Conservation (phyloP, 1,284 basidiomycete genomes). For the Ustilago sp. region DNA sequence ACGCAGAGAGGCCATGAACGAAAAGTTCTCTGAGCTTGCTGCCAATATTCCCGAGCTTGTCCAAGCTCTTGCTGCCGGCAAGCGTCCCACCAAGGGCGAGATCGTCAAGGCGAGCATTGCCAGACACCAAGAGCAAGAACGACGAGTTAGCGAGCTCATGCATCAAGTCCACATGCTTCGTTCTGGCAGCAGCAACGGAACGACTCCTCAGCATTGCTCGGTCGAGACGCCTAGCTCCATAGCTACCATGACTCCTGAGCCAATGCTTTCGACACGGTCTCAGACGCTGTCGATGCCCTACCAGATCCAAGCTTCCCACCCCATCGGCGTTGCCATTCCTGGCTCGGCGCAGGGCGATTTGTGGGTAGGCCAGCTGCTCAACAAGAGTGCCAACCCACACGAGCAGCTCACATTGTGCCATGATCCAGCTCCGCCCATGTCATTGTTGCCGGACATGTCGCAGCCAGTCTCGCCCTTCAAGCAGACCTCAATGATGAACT, state of each 20-base stretch:
- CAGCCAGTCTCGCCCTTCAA: conserved; percentile 50
- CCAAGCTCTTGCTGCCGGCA: conserved; percentile 38
- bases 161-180: conserved; percentile 39
- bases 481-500: conserved; percentile 43
- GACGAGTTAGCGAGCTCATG: conserved; percentile 36
- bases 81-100: conserved; percentile 52
- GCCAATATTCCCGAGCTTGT: conserved; percentile 47
- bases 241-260: conserved; percentile 13
- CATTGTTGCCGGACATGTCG: conserved; percentile 21
- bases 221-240: conserved; percentile 19
- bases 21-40: conserved; percentile 48
- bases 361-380: conserved; percentile 46
- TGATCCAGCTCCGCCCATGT: conserved; percentile 15
- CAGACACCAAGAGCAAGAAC: conserved; percentile 47
- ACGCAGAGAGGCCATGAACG: conserved; percentile 52
- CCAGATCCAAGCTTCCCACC: conserved; percentile 39
- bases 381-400: conserved; percentile 19
- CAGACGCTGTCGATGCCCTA: conserved; percentile 28
- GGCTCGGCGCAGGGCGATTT: conserved; percentile 18
- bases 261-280: conserved; percentile 12
- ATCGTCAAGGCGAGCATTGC: conserved; percentile 53
- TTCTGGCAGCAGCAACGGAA: conserved; percentile 13
- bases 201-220: conserved; percentile 3
- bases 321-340: conserved; percentile 15
- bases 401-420: conserved; percentile 11